These are phyloP conservation scores for Skeletonema costatum DNA, from an alignment of 108 stramenopile species.

Conservation along the genomic window DNA sequence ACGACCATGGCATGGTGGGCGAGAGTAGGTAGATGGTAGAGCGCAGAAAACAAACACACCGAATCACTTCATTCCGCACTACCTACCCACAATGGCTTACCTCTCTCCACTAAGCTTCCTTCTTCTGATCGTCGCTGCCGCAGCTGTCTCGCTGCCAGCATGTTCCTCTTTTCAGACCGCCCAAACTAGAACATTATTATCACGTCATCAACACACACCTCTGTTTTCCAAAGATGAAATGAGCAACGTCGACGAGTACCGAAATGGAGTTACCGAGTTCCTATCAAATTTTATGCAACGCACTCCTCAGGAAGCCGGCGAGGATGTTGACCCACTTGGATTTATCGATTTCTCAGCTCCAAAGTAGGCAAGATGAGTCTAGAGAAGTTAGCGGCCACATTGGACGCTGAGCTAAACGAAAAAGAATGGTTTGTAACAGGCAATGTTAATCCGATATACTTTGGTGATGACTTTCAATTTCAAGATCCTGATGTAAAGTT, in stretches of 20 bases:
- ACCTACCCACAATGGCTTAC: not conserved
- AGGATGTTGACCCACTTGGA: constrained; percentile 5
- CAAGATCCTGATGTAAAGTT: constrained; percentile 87
- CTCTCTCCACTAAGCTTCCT: not conserved
- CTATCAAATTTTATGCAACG: constrained; percentile 72
- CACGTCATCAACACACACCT: not conserved
- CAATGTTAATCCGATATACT: constrained; percentile 74
- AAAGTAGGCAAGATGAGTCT: constrained; percentile 33
- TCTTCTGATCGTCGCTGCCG: not conserved
- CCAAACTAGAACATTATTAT: not conserved
- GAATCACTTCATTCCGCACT: too few relatives aligned
- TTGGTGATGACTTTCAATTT: constrained; percentile 77
- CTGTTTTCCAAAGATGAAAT: not conserved
- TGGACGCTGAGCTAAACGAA: constrained; percentile 69
- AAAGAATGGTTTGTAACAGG: constrained; percentile 92
- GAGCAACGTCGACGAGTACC: constrained; percentile 56
- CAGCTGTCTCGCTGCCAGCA: not conserved
- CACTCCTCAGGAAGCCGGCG: not conserved
- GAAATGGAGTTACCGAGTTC: constrained; percentile 57
- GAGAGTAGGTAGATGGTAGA: too few relatives aligned
- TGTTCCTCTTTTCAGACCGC: not conserved
- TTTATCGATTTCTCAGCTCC: constrained; percentile 39
- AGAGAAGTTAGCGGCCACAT: constrained; percentile 48
- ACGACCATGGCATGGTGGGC: too few relatives aligned
- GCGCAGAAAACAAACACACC: too few relatives aligned